Conservation (phyloP, 1,284 basidiomycete species). For the Inonotus hispidus region DNA sequence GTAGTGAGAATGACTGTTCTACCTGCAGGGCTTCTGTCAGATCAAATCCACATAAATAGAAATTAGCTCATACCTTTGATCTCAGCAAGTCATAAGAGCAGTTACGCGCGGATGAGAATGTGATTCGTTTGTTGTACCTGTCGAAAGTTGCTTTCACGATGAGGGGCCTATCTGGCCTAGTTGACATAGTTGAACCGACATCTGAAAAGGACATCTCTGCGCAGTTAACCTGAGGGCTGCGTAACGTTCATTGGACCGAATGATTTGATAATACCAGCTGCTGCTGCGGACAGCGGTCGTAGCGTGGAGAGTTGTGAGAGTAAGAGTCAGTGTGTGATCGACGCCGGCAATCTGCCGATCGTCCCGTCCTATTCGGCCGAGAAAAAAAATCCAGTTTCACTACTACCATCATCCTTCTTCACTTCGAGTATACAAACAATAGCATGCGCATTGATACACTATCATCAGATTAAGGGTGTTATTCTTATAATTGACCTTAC, state of each 20-base stretch:
- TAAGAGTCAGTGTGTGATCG: neutral
- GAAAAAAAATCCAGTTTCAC: neutral
- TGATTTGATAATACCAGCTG: neutral
- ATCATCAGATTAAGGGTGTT: too few species aligned
- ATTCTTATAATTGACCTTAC: too few species aligned
- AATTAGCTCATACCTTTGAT: slow-evolving; percentile 47
- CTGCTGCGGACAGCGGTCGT: neutral
- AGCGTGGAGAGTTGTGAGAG: neutral
- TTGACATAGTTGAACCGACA: slow-evolving; percentile 15
- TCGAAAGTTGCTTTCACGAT: slow-evolving; percentile 79
- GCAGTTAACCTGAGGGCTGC: neutral
- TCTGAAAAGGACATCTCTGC: slow-evolving; percentile 15
- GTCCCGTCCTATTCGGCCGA: neutral
- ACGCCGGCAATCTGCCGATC: neutral
- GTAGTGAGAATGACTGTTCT: slow-evolving; percentile 78
- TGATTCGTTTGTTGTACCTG: slow-evolving; percentile 66
- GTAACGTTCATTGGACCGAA: neutral
- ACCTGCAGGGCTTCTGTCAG: slow-evolving; percentile 44
- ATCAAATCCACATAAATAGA: neutral
- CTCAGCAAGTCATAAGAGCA: slow-evolving; percentile 71
- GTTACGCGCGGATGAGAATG: slow-evolving; percentile 68
- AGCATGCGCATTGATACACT: too few species aligned
- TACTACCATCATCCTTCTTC: neutral
- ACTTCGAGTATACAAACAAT: too few species aligned
- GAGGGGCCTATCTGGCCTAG: slow-evolving; percentile 56